phyloP scores from a whole-genome alignment of 2,329 filamentous ascomycete genomes.

The Hirsutella rhossiliensis region DNA sequence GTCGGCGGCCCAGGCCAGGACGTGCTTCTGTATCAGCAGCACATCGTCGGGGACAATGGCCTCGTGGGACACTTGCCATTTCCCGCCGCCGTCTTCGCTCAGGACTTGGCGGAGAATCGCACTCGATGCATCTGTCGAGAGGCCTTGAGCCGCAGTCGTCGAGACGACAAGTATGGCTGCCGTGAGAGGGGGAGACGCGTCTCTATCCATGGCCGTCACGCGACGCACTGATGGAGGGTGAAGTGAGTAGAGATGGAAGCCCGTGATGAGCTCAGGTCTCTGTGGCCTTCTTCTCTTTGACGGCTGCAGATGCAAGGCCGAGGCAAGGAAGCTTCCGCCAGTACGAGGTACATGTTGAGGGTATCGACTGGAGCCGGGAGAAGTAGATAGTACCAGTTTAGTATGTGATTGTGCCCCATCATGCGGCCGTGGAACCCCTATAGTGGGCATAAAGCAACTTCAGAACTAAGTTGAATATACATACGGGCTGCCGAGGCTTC shows the following conservation, averaged over 20 bases:
- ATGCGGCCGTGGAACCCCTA: too few relatives aligned
- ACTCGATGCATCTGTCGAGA: conserved; percentile 65
- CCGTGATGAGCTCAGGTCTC: background rate
- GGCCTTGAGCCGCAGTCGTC: conserved; percentile 73
- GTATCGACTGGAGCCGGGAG: too few relatives aligned
- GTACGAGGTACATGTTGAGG: too few relatives aligned
- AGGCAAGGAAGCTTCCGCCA: too few relatives aligned
- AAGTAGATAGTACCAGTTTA: too few relatives aligned
- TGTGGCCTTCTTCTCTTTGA: background rate
- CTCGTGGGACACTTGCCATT: conserved; percentile 59
- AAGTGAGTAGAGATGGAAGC: background rate
- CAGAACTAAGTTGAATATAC: too few relatives aligned
- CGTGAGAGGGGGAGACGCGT: conserved; percentile 37
- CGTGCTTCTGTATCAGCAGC: conserved; percentile 59
- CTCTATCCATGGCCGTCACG: conserved; percentile 3
- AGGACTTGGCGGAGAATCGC: conserved; percentile 58
- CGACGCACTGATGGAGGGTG: conserved; percentile 2
- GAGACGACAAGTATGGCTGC: conserved; percentile 80
- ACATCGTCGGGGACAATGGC: conserved; percentile 72
- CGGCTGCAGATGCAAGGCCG: too few relatives aligned
- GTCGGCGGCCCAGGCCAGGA: conserved; percentile 63
- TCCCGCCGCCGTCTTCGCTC: conserved; percentile 47
- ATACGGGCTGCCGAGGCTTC: too few relatives aligned
- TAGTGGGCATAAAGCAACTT: too few relatives aligned
- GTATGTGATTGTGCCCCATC: too few relatives aligned